Conservation (phyloP, 495 filamentous ascomycete species). For the Trichoderma parareesei region DNA sequence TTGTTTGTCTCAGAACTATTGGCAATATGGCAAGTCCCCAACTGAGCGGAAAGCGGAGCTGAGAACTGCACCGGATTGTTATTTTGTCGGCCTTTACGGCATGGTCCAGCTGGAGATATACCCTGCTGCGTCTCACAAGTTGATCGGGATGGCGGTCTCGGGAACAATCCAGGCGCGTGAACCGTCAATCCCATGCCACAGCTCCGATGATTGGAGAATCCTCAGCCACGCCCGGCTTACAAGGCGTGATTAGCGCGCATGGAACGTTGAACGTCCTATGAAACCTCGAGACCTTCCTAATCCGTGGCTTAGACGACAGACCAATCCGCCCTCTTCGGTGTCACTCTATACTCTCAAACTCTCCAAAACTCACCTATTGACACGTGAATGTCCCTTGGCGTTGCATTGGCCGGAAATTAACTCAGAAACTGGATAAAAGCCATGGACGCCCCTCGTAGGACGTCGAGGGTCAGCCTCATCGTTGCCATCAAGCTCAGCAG, state of each 20-base stretch:
- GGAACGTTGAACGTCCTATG: not conserved
- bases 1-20: no score
- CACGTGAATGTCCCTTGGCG: not conserved
- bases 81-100: no score
- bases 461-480: not conserved
- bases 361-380: not conserved
- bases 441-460: not conserved
- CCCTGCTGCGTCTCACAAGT: no score
- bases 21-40: no score
- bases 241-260: not conserved
- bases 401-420: not conserved
- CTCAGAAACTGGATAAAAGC: not conserved
- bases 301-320: not conserved
- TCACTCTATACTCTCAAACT: not conserved
- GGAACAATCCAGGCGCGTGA: no score
- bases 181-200: no score
- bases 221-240: not conserved
- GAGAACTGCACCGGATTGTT: no score
- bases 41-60: no score
- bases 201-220: no score
- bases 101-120: no score
- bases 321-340: not conserved
- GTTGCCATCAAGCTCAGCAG: not conserved
- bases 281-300: not conserved
- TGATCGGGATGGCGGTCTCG: no score